Evolutionary conservation across 2,329 filamentous ascomycete species (phyloP).

Genomic region (Emmonsia crescens): DNA sequence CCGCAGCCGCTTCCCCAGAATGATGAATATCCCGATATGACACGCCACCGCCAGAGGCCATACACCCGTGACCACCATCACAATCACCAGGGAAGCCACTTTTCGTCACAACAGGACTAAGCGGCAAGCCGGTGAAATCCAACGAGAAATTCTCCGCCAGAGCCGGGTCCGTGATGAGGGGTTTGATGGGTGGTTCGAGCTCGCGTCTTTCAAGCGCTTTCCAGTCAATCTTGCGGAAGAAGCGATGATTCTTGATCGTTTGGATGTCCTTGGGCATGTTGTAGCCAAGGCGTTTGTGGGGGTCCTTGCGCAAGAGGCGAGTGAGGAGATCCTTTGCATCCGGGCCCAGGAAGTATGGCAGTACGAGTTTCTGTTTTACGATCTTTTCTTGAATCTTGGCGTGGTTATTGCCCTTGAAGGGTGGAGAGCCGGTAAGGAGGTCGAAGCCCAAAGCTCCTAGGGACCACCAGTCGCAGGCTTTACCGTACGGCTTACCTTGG

Average conservation of each 20-base stretch:
- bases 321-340: conserved; percentile 93
- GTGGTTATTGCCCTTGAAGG: conserved; percentile 83
- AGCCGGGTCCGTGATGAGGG: conserved; percentile 89
- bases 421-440: conserved; percentile 81
- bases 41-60: not conserved
- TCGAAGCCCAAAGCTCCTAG: conserved; percentile 88
- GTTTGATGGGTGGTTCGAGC: conserved; percentile 77
- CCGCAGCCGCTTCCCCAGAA: not conserved
- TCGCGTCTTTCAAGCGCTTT: conserved; percentile 71
- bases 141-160: conserved; percentile 89
- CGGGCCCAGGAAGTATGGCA: conserved; percentile 82
- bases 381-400: conserved; percentile 96
- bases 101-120: conserved; percentile 57
- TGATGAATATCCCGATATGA: not conserved
- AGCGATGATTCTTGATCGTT: conserved; percentile 81
- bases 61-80: conserved; percentile 7
- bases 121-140: conserved; percentile 79
- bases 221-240: conserved; percentile 97
- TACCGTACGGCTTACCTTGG: conserved; percentile 77
- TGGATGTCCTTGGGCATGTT: conserved; percentile 81
- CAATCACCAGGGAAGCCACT: conserved; percentile 20
- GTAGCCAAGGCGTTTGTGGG: conserved; percentile 74
- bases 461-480: conserved; percentile 97
- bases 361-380: conserved; percentile 73
- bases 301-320: conserved; percentile 82